A percentile compares a stretch with the other conserved stretches of the same genome.
These are phyloP conservation scores for Wickerhamiella australiensis DNA, from an alignment of 805 yeast genomes.

Conservation along the genomic window DNA sequence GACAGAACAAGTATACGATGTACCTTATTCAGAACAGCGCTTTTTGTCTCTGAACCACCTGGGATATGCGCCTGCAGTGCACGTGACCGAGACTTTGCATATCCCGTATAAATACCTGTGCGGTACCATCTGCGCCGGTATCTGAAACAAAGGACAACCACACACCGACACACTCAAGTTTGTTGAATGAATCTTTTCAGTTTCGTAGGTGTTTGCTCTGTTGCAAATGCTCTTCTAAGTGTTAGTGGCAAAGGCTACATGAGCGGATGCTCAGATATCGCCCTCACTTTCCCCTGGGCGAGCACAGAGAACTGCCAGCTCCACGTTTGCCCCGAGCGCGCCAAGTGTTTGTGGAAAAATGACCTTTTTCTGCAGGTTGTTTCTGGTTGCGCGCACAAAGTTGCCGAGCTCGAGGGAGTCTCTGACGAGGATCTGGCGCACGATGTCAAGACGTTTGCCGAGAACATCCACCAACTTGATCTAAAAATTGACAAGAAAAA, in stretches of 20 bases:
- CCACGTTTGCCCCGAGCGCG: conserved; percentile 8
- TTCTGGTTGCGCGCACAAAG: background rate
- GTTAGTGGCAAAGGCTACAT: conserved; percentile 1
- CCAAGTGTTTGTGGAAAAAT: background rate
- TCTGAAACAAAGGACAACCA: background rate
- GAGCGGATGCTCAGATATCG: conserved; percentile 5
- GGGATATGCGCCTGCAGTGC: background rate
- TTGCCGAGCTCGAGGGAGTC: background rate
- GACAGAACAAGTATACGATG: too few species aligned
- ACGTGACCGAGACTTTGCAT: background rate
- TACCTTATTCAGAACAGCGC: too few species aligned
- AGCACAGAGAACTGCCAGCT: background rate
- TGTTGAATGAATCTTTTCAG: background rate
- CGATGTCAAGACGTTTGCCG: conserved; percentile 6
- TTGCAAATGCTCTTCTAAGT: background rate
- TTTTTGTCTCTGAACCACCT: background rate
- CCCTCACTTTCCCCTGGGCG: background rate
- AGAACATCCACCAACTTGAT: background rate
- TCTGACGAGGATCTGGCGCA: background rate
- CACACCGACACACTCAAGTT: background rate
- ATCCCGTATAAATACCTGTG: background rate
- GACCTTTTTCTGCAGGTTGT: background rate
- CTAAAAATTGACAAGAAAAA: background rate
- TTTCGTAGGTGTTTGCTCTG: background rate
- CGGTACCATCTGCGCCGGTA: background rate